Percentiles rank a stretch among this genome's conserved stretches.
Conservation (phyloP, 306 rosid genomes). For the Psophocarpus tetragonolobus region DNA sequence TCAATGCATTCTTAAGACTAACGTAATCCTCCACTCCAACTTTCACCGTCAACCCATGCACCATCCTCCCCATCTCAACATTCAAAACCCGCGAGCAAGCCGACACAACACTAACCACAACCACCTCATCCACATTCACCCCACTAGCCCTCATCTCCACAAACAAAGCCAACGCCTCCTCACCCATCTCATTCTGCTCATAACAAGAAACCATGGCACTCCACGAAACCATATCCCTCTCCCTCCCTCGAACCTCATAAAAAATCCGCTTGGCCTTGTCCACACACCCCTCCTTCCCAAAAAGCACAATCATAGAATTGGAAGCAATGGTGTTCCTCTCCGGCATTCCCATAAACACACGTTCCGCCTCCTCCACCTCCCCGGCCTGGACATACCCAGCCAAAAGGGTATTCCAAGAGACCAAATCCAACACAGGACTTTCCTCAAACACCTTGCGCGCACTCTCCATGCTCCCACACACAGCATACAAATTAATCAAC, state of each 20-base stretch:
- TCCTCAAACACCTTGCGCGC: slow-evolving; percentile 70
- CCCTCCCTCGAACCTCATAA: slow-evolving; percentile 36
- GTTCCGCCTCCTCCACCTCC: slow-evolving; percentile 48
- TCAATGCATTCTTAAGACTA: slow-evolving; percentile 75
- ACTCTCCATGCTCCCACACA: slow-evolving; percentile 55
- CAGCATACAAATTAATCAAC: slow-evolving; percentile 62
- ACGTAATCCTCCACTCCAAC: slow-evolving; percentile 64
- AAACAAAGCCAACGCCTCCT: slow-evolving; percentile 65
- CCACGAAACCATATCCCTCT: slow-evolving; percentile 78
- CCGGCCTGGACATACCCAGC: slow-evolving; percentile 68
- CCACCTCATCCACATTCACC: slow-evolving; percentile 79
- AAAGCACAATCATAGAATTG: slow-evolving; percentile 68
- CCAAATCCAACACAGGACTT: slow-evolving; percentile 65
- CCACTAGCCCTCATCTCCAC: slow-evolving; percentile 49
- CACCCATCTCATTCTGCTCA: slow-evolving; percentile 63
- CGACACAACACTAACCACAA: slow-evolving; percentile 59
- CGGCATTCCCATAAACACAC: slow-evolving; percentile 54
- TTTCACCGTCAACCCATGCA: slow-evolving; percentile 66
- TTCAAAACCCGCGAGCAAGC: slow-evolving; percentile 50
- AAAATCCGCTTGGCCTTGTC: slow-evolving; percentile 52
- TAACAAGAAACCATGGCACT: slow-evolving; percentile 77
- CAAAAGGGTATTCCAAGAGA: slow-evolving; percentile 79
- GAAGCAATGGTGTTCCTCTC: slow-evolving; percentile 63
- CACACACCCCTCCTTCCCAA: slow-evolving; percentile 55
- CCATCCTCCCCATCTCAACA: slow-evolving; percentile 47